phyloP scores from a whole-genome alignment of 352 stramenopile species.

The Pythium oligandrum region DNA sequence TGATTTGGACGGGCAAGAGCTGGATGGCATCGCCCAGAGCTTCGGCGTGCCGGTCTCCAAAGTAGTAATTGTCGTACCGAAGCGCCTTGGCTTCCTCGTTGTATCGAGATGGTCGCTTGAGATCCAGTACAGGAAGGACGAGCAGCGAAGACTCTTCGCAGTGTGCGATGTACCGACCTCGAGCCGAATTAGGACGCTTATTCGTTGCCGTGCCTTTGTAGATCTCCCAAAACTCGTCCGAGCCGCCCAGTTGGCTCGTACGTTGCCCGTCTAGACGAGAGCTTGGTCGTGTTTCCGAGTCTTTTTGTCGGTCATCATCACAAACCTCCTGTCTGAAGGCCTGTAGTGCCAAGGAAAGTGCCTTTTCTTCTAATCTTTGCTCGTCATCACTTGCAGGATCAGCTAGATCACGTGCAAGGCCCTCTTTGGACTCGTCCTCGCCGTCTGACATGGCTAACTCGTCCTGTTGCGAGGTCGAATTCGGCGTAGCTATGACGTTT shows the following conservation, averaged over 20 bases:
- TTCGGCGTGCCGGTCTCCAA: conserved; percentile 60
- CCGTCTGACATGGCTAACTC: conserved; percentile 2
- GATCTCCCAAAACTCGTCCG: conserved; percentile 46
- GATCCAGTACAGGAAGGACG: conserved; percentile 60
- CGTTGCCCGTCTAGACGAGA: background rate
- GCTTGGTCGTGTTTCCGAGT: too few species aligned
- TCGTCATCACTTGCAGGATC: conserved; percentile 9
- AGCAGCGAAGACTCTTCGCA: conserved; percentile 55
- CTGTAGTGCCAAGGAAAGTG: conserved; percentile 1
- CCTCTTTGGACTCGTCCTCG: background rate
- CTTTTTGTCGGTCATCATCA: conserved; percentile 19
- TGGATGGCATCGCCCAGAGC: conserved; percentile 56
- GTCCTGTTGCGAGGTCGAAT: background rate
- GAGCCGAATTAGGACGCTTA: conserved; percentile 41
- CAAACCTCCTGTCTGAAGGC: conserved; percentile 48
- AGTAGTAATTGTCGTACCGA: conserved; percentile 72
- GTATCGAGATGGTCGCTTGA: conserved; percentile 43
- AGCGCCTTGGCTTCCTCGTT: conserved; percentile 34
- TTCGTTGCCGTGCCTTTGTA: conserved; percentile 41
- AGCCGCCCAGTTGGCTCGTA: background rate
- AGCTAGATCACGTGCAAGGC: background rate
- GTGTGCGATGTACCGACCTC: conserved; percentile 53
- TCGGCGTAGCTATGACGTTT: background rate
- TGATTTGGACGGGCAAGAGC: conserved; percentile 47
- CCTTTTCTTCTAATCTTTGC: background rate